These are phyloP conservation scores for Podaxis sp. DNA, from an alignment of 768 basidiomycete species.

Conservation along the genomic window DNA sequence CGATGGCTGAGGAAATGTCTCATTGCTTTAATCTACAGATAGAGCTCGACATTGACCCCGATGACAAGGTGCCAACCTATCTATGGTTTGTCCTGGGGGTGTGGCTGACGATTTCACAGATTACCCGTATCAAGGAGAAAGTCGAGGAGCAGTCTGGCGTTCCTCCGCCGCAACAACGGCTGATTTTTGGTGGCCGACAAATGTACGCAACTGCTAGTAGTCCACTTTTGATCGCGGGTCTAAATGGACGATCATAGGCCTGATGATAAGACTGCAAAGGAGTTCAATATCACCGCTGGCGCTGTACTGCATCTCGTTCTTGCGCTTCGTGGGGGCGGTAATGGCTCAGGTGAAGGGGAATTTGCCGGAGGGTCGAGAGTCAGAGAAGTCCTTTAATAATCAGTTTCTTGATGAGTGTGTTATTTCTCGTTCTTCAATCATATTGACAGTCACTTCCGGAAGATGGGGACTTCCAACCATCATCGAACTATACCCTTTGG, in stretches of 20 bases:
- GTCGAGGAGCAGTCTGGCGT: conserved; percentile 99
- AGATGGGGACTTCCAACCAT: not conserved
- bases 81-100: not conserved
- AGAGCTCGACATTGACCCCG: conserved; percentile 91
- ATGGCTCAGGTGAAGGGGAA: not conserved
- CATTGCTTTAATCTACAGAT: conserved; percentile 50
- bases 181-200: conserved; percentile 92
- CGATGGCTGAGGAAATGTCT: conserved; percentile 7
- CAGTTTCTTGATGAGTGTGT: conserved; percentile 14
- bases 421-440: not conserved
- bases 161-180: conserved; percentile 91
- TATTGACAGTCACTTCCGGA: conserved; percentile 7
- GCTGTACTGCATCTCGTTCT: conserved; percentile 92
- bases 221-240: not conserved
- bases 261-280: conserved; percentile 88
- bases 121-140: conserved; percentile 93
- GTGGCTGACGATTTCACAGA: conserved; percentile 45
- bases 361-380: not conserved
- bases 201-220: conserved; percentile 55
- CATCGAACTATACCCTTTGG: not conserved
- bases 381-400: not conserved
- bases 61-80: conserved; percentile 66
- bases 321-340: conserved; percentile 86
- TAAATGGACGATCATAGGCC: conserved; percentile 48
- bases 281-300: conserved; percentile 82